phyloP scores from a whole-genome alignment of 176 grass and related monocot genomes.

The Dendrocalamus sinicus region DNA sequence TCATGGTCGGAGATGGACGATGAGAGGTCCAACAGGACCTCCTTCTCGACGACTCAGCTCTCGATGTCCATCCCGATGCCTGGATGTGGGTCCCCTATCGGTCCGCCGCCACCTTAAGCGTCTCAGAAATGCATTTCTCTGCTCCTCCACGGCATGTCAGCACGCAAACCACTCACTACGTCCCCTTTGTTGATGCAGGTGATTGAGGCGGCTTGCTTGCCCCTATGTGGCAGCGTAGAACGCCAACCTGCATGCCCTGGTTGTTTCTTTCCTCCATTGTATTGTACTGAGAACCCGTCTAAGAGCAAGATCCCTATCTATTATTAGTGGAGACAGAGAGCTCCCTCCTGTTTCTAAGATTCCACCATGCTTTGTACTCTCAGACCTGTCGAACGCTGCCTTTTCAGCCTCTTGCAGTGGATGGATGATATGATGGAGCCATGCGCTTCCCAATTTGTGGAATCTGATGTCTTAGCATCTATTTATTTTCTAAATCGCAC shows the following conservation, averaged over 20 bases:
- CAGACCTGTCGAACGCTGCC: neutral
- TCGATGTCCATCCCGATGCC: slow-evolving; percentile 92
- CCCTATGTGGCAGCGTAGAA: neutral
- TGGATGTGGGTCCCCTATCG: slow-evolving; percentile 53
- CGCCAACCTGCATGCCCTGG: neutral
- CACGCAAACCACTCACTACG: neutral
- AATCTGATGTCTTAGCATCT: slow-evolving; percentile 35
- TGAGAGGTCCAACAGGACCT: slow-evolving; percentile 66
- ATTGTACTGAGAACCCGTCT: slow-evolving; percentile 40
- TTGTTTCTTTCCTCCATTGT: neutral
- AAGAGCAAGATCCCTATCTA: slow-evolving; percentile 15
- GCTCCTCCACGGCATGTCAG: neutral
- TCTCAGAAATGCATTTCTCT: neutral
- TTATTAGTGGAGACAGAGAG: slow-evolving; percentile 13
- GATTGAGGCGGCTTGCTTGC: slow-evolving; percentile 37
- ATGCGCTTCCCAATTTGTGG: neutral
- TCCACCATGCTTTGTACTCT: slow-evolving; percentile 35
- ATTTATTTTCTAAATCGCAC: neutral
- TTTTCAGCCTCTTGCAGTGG: neutral
- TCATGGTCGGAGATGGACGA: slow-evolving; percentile 90
- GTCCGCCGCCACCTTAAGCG: neutral
- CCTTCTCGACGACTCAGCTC: slow-evolving; percentile 93
- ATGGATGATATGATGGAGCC: neutral
- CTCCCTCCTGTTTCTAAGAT: slow-evolving; percentile 19
- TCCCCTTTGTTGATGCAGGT: slow-evolving; percentile 29